Evolutionary conservation across 2,329 filamentous ascomycete species (phyloP), one percentile per base, ranked within the genome.

Genomic region (Bipolaris victoriae): DNA sequence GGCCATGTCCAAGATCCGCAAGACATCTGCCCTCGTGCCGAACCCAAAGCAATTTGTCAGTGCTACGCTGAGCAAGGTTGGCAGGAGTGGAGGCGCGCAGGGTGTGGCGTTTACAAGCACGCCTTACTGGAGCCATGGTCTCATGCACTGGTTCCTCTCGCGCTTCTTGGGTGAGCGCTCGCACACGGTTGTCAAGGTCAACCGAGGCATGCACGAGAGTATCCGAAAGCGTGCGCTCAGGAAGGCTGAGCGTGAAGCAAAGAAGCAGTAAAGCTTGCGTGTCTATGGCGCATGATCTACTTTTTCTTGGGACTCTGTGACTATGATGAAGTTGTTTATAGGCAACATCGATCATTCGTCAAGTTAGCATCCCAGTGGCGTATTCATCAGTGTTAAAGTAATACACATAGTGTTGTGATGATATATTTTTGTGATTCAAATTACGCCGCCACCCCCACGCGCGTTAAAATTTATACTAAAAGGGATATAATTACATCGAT

Each of bases 1-100:
- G 1, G 92, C 94, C 71, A 99, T 99, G 95, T 94, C 90, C 79
- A 99, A 99, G 84, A 87, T 99, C 68, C 89, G 91, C 69, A 89
- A 88, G 55, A 82, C 92, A 0, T 94, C 86, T 62, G 78, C 88
- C 44, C 81, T 92, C 55, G 90, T 98, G 44, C 95, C 95, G 9
- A 92, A 84, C 57, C 90, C 94, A 13, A 89, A 88, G 75, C 81
- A 84, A 52, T 98, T 98, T 76, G 95, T 99, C 55, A 86, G 85
- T 68, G 82, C 90, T 6, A 86, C 90, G 0, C 81, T 99, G 57
- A 80, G 84, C 62, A 97, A 95, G 82, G 84, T 99, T 69, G 94
- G 94, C 9, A 79, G 87, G 46, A 86, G 85, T 54, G 90, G 91
- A 59, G 87, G 90, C 48, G 91, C 90, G 67, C 91, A 96, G 73